Evolutionary conservation across 1,284 basidiomycete genomes (phyloP), one percentile per base, ranked within the genome.

Genomic region (Bjerkandera adusta): DNA sequence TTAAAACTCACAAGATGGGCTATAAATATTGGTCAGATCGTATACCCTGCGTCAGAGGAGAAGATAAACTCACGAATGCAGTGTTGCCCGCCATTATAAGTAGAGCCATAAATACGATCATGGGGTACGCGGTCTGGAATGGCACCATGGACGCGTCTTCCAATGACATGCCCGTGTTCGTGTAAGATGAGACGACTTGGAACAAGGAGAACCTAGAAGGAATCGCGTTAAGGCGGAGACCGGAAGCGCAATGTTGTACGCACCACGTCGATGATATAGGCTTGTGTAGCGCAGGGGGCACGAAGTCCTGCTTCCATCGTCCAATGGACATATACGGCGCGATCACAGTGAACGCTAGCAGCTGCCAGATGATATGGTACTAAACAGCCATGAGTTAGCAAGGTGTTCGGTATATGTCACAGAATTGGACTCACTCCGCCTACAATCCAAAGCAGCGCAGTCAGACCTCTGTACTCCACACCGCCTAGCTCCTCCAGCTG

Each of bases 401-500:
- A 30, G 8, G 16, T 25, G 6, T 6, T 27, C 18, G 35, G 29
- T 24, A 12, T 32, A 3, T 7, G 1, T 24, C 13, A 27, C 7
- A 26, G 21, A 10, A 20, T 21, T 16, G 18, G 4, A 49, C 59
- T 20, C 48, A 64, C 62, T 36, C 67, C 63, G 12, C 76, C 72
- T 24, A 92, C 79, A 49, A 92, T 77, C 83, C 86, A 92, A 13
- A 92, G 69, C 36, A 96, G 65, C 13, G 86, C 76, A 47, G 85
- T 85, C 49, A 97, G 68, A 6, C 87, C 92, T 11, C 93, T 79
- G 61, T 93, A 98, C 67, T 99, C 96, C 16, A 97, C 88, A 3
- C 95, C 94, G 1, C 94, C 94, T 2, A 98, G 72, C 66, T 97
- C 94, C 54, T 96, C 89, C 55, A 91, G 72, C 61, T 98, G 89